Conservation (phyloP, 2,329 filamentous ascomycete genomes). For the Cladosporium oxysporum region DNA sequence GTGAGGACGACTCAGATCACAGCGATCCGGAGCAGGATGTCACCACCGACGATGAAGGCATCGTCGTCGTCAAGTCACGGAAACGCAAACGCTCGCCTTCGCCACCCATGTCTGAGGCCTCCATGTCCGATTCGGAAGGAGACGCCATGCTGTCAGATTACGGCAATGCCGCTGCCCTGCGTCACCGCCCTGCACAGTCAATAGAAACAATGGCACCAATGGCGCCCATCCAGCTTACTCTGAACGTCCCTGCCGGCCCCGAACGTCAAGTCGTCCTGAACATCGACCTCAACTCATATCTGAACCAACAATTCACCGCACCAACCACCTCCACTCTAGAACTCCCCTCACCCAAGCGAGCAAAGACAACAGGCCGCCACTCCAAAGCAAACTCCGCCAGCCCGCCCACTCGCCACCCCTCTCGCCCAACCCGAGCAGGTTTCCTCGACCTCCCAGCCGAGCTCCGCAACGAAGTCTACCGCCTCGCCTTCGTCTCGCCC, state of each 20-base stretch:
- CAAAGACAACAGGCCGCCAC: background rate
- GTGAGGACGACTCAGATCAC: conserved; percentile 35
- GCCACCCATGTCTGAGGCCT: conserved; percentile 27
- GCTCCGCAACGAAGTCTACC: conserved; percentile 52
- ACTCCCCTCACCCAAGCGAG: conserved; percentile 11
- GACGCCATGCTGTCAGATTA: conserved; percentile 25
- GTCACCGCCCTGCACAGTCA: conserved; percentile 18
- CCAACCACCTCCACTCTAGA: background rate
- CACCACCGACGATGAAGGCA: conserved; percentile 38
- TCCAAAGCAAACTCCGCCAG: background rate
- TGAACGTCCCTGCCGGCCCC: conserved; percentile 49
- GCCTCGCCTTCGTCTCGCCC: conserved; percentile 41
- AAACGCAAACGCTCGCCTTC: conserved; percentile 36
- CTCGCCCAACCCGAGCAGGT: conserved; percentile 21
- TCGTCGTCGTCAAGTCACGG: conserved; percentile 26
- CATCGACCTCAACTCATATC: conserved; percentile 19
- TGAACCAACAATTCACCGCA: background rate
- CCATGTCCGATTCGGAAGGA: conserved; percentile 25
- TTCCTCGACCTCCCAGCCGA: conserved; percentile 46
- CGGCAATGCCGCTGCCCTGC: conserved; percentile 2
- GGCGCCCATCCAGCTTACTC: conserved; percentile 42
- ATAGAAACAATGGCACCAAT: conserved; percentile 24
- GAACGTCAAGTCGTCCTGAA: conserved; percentile 46
- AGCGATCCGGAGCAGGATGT: conserved; percentile 35
- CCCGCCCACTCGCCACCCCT: background rate